Conservation (phyloP, 1,139 yeast genomes). For the Yamadazyma triangularis region DNA sequence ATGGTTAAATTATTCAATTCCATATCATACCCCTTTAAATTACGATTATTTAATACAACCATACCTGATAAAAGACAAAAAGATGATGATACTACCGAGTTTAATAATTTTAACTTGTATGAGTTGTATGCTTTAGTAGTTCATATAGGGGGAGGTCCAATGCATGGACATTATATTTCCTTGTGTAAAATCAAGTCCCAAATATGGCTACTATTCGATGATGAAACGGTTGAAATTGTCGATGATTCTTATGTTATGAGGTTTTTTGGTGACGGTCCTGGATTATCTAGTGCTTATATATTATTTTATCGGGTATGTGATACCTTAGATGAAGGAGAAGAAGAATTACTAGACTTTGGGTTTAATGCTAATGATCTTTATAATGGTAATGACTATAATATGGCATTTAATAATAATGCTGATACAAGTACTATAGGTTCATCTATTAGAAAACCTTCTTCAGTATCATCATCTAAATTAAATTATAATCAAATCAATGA, state of each 20-base stretch:
- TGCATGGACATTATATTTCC: slow-evolving; percentile 94
- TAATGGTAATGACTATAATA: slow-evolving; percentile 19
- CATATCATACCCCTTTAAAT: slow-evolving; percentile 71
- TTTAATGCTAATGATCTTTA: slow-evolving; percentile 30
- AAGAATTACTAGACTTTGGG: slow-evolving; percentile 29
- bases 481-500: too few species aligned
- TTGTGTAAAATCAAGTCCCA: slow-evolving; percentile 75
- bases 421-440: slow-evolving; percentile 7
- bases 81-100: slow-evolving; percentile 6
- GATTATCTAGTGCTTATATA: slow-evolving; percentile 88
- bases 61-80: slow-evolving; percentile 21
- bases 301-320: slow-evolving; percentile 55
- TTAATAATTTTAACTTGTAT: slow-evolving; percentile 48
- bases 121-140: slow-evolving; percentile 84
- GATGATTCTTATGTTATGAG: slow-evolving; percentile 79
- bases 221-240: slow-evolving; percentile 88
- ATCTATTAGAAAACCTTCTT: slow-evolving; percentile 7
- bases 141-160: slow-evolving; percentile 96
- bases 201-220: slow-evolving; percentile 93
- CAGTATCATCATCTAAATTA: neutral
- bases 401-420: neutral
- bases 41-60: slow-evolving; percentile 74
- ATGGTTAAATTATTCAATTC: slow-evolving; percentile 86
- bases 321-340: slow-evolving; percentile 18
- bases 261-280: slow-evolving; percentile 86